Evolutionary conservation across 768 basidiomycete genomes (phyloP), one percentile per base, ranked within the genome.

Genomic region (Boletus eberwhitei): DNA sequence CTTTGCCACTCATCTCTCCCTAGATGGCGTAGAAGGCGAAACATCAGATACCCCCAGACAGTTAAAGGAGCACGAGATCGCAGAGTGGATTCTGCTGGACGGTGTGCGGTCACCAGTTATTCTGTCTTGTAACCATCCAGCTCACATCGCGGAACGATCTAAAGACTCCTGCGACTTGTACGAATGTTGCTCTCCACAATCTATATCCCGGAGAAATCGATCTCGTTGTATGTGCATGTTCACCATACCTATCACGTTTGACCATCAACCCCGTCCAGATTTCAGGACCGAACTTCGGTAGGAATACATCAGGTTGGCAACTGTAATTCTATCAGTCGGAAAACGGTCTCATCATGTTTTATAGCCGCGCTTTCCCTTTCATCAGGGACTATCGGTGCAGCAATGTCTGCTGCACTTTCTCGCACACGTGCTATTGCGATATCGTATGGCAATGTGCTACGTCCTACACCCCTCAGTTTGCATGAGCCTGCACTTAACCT

Each of bases 371-470:
- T 94, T 68, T 80, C 88, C 3, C 78, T 98, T 40, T 93, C 93
- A 2, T 94, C 91, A 29, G 95, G 95, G 2, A 98, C 95, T 2
- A 78, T 98, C 58, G 95, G 95, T 37, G 94, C 93, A 3, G 89
- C 95, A 16, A 76, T 98, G 69, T 89, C 89, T 26, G 86, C 87
- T 21, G 82, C 83, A 22, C 77, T 93, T 41, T 85, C 87, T 24
- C 77, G 76, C 53, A 77, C 75, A 29, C 87, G 91, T 37, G 83
- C 91, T 39, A 88, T 97, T 54, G 94, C 95, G 1, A 65, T 98
- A 36, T 95, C 92, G 0, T 96, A 97, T 67, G 93, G 93, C 35
- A 89, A 79, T 16, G 82, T 95, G 48, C 67, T 79, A 42, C 79
- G 83, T 64, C 88, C 90, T 2, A 86, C 86, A 6, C 86, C 90